Conservation (phyloP, 805 yeast genomes). For the Lachancea nothofagi region DNA sequence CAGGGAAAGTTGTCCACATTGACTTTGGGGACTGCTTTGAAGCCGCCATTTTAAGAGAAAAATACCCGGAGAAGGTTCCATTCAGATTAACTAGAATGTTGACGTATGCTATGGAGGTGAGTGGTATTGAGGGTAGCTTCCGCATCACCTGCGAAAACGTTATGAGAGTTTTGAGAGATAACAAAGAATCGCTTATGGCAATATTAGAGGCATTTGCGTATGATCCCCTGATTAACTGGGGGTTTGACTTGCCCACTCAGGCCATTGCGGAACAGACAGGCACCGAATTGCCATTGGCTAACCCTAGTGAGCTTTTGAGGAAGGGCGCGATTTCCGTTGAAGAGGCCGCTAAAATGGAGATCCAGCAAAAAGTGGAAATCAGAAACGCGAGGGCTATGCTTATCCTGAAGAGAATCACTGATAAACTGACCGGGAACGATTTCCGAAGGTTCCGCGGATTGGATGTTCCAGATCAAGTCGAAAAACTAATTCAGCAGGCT, state of each 20-base stretch:
- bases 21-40: constrained; percentile 99
- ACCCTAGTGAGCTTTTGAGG: constrained; percentile 64
- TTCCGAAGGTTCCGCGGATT: constrained; percentile 66
- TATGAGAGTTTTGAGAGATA: constrained; percentile 88
- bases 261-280: constrained; percentile 72
- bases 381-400: constrained; percentile 87
- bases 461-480: constrained; percentile 86
- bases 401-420: constrained; percentile 84
- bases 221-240: constrained; percentile 98
- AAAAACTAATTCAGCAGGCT: constrained; percentile 89
- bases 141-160: constrained; percentile 96
- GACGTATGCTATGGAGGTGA: constrained; percentile 97
- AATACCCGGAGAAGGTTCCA: constrained; percentile 97
- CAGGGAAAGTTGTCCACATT: constrained; percentile 95
- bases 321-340: constrained; percentile 71
- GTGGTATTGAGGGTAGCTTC: constrained; percentile 97
- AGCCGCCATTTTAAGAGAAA: constrained; percentile 93
- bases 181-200: constrained; percentile 95
- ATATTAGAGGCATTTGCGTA: constrained; percentile 96
- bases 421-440: constrained; percentile 91
- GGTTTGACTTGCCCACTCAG: constrained; percentile 85
- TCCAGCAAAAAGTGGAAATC: constrained; percentile 63
- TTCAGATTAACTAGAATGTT: constrained; percentile 95
- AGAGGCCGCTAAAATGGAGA: constrained; percentile 65
- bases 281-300: constrained; percentile 57